These are phyloP conservation scores for Triticum timopheevii DNA, from an alignment of 176 grass and related monocot species.

Conservation along the genomic window DNA sequence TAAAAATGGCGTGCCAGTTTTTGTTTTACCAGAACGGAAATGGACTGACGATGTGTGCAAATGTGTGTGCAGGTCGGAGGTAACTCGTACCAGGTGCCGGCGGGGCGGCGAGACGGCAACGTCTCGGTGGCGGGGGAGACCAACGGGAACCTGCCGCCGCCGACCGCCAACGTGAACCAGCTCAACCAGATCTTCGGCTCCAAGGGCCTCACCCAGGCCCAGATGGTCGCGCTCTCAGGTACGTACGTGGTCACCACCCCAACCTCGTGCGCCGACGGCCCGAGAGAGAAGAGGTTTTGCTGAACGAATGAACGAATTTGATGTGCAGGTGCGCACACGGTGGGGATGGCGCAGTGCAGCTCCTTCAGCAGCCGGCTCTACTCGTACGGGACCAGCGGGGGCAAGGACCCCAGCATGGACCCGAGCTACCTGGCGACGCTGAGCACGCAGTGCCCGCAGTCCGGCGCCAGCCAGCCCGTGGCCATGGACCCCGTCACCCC, in stretches of 20 bases:
- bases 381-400: slow-evolving; percentile 34
- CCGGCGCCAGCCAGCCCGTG: slow-evolving; percentile 1
- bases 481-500: slow-evolving; percentile 71
- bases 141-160: slow-evolving; percentile 53
- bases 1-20: not conserved
- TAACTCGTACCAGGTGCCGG: slow-evolving; percentile 50
- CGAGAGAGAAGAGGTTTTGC: not conserved
- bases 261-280: too few species aligned
- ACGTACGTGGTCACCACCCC: not conserved
- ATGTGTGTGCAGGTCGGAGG: slow-evolving; percentile 44
- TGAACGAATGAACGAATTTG: too few species aligned
- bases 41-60: not conserved
- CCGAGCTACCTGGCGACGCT: slow-evolving; percentile 49
- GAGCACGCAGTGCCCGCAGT: slow-evolving; percentile 55
- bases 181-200: slow-evolving; percentile 59
- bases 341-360: slow-evolving; percentile 71
- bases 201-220: slow-evolving; percentile 48
- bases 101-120: slow-evolving; percentile 61
- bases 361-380: slow-evolving; percentile 73
- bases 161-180: slow-evolving; percentile 36
- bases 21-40: not conserved
- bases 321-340: slow-evolving; percentile 66
- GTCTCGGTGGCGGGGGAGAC: slow-evolving; percentile 55
- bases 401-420: slow-evolving; percentile 69
- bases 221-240: slow-evolving; percentile 77